Percentiles rank a stretch among this genome's conserved stretches.
These are phyloP conservation scores for Cymbidium sinense DNA, from an alignment of 106 monocot species.

Conservation along the genomic window DNA sequence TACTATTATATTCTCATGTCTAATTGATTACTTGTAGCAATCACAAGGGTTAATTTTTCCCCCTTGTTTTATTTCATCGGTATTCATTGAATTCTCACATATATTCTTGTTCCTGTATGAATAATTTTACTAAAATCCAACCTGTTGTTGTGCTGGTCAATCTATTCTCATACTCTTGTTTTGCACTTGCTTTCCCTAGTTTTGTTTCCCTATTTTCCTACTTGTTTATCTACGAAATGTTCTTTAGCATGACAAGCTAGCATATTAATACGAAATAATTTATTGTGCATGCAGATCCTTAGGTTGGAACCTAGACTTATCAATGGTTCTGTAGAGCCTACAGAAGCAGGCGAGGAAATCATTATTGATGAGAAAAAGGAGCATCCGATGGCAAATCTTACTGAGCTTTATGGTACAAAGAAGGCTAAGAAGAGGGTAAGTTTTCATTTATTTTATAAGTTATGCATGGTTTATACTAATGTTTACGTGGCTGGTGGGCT, in stretches of 20 bases:
- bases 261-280: background rate
- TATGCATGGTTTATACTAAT: background rate
- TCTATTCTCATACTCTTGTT: background rate
- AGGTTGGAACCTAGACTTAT: constrained; percentile 48
- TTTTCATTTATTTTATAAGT: background rate
- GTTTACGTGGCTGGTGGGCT: background rate
- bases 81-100: background rate
- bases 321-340: constrained; percentile 14
- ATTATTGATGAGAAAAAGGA: constrained; percentile 9
- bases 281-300: constrained; percentile 42
- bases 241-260: background rate
- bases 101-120: too few species aligned
- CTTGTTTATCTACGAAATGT: background rate
- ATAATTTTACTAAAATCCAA: too few species aligned
- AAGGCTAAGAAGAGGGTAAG: constrained; percentile 34
- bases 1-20: background rate
- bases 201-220: background rate
- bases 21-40: background rate
- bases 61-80: background rate
- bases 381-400: constrained; percentile 25
- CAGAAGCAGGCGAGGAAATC: constrained; percentile 23
- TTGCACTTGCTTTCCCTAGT: background rate
- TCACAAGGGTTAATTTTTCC: background rate
- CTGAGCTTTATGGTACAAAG: constrained; percentile 47
- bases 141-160: background rate